These are phyloP conservation scores for Biscogniauxia mediterranea DNA, from an alignment of 2,329 filamentous ascomycete genomes.

Conservation along the genomic window DNA sequence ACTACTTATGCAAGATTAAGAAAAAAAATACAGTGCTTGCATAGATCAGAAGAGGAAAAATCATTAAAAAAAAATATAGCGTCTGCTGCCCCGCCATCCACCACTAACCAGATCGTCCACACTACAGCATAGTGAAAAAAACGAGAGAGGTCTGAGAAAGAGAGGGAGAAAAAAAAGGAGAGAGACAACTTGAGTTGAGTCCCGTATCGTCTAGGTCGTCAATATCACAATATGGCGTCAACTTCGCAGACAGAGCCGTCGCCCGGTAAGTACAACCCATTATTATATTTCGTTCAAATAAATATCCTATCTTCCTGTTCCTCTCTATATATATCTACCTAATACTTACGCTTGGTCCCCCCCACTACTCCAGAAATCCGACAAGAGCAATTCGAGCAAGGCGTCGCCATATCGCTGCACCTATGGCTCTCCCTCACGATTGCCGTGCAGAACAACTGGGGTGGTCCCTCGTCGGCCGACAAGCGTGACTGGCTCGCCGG, in stretches of 20 bases:
- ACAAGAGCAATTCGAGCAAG: slow-evolving; percentile 75
- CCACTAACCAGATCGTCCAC: background rate
- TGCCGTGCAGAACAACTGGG: slow-evolving; percentile 84
- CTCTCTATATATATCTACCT: background rate
- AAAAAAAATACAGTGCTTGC: background rate
- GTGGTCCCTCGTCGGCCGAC: slow-evolving; percentile 75
- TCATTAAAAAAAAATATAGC: background rate
- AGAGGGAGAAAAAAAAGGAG: too few relatives aligned
- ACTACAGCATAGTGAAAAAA: background rate
- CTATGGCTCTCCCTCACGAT: slow-evolving; percentile 86
- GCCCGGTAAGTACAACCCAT: slow-evolving; percentile 22
- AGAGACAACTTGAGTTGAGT: too few relatives aligned
- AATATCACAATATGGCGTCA: slow-evolving; percentile 15
- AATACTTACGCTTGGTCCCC: background rate
- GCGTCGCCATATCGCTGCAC: slow-evolving; percentile 79
- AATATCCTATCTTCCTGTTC: too few relatives aligned
- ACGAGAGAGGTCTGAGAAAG: background rate
- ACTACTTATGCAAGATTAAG: background rate
- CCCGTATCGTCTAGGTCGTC: background rate
- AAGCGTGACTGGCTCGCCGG: slow-evolving; percentile 98
- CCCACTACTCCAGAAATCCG: slow-evolving; percentile 45
- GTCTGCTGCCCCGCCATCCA: background rate
- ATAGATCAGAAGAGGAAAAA: background rate
- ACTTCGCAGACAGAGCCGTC: slow-evolving; percentile 22
- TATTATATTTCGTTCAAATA: slow-evolving; percentile 1